Percentiles rank a stretch among this genome's conserved stretches.
phyloP scores from a whole-genome alignment of 176 grass and related monocot species.

The Panicum miliaceum region DNA sequence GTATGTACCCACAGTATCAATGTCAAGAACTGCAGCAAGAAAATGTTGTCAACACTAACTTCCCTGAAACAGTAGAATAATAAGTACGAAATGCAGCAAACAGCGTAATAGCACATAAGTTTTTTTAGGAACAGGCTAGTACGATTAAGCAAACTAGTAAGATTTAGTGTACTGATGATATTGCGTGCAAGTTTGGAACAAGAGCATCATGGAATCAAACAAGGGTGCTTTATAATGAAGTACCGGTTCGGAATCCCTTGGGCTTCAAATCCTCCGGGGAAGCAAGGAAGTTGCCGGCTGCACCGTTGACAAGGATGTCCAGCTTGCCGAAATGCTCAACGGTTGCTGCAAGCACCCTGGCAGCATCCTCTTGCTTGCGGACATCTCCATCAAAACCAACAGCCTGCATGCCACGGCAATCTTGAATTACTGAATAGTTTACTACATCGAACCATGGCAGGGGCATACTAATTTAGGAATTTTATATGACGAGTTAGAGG shows the following conservation, averaged over 20 bases:
- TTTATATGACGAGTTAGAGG: neutral
- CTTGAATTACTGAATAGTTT: neutral
- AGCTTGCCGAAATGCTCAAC: constrained; percentile 72
- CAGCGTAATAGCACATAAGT: neutral
- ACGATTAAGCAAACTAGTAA: constrained; percentile 11
- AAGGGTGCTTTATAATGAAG: neutral
- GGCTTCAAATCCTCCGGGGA: constrained; percentile 92
- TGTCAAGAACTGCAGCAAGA: constrained; percentile 75
- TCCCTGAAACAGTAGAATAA: neutral
- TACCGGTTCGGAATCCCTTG: constrained; percentile 91
- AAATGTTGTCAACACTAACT: constrained; percentile 26
- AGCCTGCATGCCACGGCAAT: constrained; percentile 53
- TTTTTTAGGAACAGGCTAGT: neutral
- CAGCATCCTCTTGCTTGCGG: constrained; percentile 79
- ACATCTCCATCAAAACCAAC: constrained; percentile 94
- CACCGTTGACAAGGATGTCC: constrained; percentile 93
- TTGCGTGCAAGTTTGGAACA: neutral
- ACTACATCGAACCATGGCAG: neutral
- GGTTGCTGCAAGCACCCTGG: constrained; percentile 66
- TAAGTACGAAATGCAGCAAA: neutral
- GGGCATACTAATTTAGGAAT: neutral
- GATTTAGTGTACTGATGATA: neutral
- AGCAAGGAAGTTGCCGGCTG: constrained; percentile 94
- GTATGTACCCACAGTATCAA: constrained; percentile 90
- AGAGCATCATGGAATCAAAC: neutral